Conservation (phyloP, 768 basidiomycete species). For the Naematelia encephala region DNA sequence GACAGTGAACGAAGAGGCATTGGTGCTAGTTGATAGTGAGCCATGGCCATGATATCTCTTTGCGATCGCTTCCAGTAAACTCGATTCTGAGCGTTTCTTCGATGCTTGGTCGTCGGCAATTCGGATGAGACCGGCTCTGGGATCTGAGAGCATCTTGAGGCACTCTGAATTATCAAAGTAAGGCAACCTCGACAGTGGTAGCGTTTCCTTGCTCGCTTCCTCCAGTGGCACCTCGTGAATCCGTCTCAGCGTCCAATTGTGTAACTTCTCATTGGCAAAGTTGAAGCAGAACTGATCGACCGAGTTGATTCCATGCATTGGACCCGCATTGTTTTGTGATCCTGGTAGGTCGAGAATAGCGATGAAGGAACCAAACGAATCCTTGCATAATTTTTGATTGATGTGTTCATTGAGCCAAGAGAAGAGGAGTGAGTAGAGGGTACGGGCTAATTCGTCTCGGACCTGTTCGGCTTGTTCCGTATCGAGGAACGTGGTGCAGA, state of each 20-base stretch:
- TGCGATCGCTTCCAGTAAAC: conserved; percentile 89
- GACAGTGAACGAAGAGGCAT: conserved; percentile 82
- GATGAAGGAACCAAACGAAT: conserved; percentile 82
- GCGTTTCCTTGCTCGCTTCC: conserved; percentile 80
- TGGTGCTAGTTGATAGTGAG: conserved; percentile 75
- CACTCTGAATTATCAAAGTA: conserved; percentile 92
- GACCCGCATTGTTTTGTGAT: conserved; percentile 69
- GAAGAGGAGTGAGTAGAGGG: conserved; percentile 88
- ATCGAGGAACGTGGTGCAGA: conserved; percentile 96
- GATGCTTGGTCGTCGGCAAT: conserved; percentile 97
- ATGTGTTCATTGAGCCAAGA: conserved; percentile 95
- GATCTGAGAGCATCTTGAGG: conserved; percentile 75
- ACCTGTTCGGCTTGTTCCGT: conserved; percentile 90
- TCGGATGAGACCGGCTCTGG: conserved; percentile 85
- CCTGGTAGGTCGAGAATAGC: conserved; percentile 93
- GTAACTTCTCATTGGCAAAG: conserved; percentile 88
- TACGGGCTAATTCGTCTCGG: conserved; percentile 88
- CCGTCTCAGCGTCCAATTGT: conserved; percentile 72
- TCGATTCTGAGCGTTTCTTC: conserved; percentile 85
- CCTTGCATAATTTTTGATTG: conserved; percentile 89
- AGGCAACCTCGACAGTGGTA: conserved; percentile 58
- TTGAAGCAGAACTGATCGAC: conserved; percentile 96
- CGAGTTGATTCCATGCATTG: conserved; percentile 62
- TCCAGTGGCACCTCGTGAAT: conserved; percentile 76
- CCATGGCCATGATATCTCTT: conserved; percentile 94